phyloP scores from a whole-genome alignment of 192 early-diverging fungal species.

The Linnemannia elongata region DNA sequence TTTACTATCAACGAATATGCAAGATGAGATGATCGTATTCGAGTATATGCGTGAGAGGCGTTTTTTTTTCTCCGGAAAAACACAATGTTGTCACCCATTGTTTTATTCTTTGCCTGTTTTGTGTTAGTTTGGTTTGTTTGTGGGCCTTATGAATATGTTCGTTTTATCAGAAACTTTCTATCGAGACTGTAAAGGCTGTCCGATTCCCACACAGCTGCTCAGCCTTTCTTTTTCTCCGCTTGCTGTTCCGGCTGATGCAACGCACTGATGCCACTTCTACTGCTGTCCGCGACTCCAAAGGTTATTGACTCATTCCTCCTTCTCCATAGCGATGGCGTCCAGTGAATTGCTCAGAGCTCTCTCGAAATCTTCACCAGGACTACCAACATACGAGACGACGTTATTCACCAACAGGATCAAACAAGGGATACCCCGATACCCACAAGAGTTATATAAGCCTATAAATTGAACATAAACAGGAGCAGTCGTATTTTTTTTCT shows the following conservation, averaged over 20 bases:
- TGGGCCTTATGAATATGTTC: neutral
- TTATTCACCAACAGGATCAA: constrained; percentile 31
- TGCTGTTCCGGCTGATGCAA: too few species aligned
- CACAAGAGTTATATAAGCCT: constrained; percentile 28
- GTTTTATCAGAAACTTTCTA: too few species aligned
- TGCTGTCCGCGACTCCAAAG: neutral
- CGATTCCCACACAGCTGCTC: neutral
- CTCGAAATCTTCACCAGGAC: neutral
- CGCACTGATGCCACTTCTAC: too few species aligned
- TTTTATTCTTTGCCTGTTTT: too few species aligned
- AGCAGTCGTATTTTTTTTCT: neutral
- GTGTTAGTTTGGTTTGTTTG: neutral
- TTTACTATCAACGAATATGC: too few species aligned
- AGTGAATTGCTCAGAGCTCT: constrained; percentile 13
- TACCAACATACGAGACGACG: constrained; percentile 25
- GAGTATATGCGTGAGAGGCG: too few species aligned
- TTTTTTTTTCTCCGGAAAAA: neutral
- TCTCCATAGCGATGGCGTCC: constrained; percentile 14
- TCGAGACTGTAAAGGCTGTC: too few species aligned
- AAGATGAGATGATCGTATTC: too few species aligned
- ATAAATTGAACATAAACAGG: neutral
- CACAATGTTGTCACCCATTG: neutral
- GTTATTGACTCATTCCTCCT: constrained; percentile 15
- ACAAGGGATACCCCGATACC: constrained; percentile 36
- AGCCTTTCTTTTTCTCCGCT: neutral